Conservation (phyloP, 2,329 filamentous ascomycete genomes). For the Teratosphaeria nubilosa region DNA sequence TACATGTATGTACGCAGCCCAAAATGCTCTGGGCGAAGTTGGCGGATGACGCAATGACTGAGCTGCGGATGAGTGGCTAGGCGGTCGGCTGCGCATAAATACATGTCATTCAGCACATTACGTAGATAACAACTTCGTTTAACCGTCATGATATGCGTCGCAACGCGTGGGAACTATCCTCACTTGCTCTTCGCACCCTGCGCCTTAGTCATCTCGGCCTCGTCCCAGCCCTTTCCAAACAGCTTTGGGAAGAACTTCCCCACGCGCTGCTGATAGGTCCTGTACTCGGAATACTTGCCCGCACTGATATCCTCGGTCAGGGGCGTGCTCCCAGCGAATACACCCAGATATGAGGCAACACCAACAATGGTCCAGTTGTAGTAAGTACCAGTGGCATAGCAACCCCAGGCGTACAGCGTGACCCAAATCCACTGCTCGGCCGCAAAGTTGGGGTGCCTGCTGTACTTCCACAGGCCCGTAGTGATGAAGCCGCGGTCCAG, state of each 20-base stretch:
- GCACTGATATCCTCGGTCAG: slow-evolving; percentile 75
- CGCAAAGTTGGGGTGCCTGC: slow-evolving; percentile 88
- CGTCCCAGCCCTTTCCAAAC: slow-evolving; percentile 22
- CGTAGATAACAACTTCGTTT: background rate
- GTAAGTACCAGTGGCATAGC: slow-evolving; percentile 57
- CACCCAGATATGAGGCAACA: slow-evolving; percentile 55
- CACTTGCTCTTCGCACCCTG: slow-evolving; percentile 3
- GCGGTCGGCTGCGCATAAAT: background rate
- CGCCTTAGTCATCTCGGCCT: slow-evolving; percentile 14
- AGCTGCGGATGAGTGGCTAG: background rate
- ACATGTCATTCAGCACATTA: background rate
- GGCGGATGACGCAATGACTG: slow-evolving; percentile 1
- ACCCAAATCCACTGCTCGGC: slow-evolving; percentile 90
- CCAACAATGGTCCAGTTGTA: slow-evolving; percentile 74
- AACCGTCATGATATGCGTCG: background rate
- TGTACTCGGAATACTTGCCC: slow-evolving; percentile 81
- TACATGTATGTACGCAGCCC: no score
- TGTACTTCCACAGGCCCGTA: slow-evolving; percentile 75
- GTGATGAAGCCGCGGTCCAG: slow-evolving; percentile 85
- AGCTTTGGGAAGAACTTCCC: slow-evolving; percentile 67
- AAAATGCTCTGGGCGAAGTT: slow-evolving; percentile 2
- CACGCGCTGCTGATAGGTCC: slow-evolving; percentile 70
- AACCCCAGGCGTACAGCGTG: slow-evolving; percentile 77
- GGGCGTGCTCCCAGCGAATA: slow-evolving; percentile 85
- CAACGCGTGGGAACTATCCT: background rate